Evolutionary conservation across 2,329 filamentous ascomycete genomes (phyloP).

Genomic region (Verticillium dahliae): DNA sequence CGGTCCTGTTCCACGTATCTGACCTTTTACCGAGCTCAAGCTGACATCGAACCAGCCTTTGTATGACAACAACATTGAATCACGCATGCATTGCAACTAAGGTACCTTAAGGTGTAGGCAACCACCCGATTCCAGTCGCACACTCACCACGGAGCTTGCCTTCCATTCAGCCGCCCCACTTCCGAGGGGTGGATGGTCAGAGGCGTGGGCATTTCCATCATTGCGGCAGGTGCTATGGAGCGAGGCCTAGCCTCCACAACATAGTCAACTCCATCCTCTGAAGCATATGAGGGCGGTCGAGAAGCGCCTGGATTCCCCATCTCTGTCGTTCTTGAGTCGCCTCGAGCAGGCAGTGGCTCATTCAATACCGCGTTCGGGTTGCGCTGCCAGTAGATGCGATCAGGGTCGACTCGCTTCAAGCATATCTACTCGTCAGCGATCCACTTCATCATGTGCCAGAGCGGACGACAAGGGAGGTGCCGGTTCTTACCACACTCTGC

Average conservation of each 20-base stretch:
- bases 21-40: too few species aligned
- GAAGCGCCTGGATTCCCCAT: constrained; percentile 19
- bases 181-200: constrained; percentile 42
- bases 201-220: constrained; percentile 17
- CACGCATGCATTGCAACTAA: too few species aligned
- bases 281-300: constrained; percentile 69
- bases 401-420: constrained; percentile 65
- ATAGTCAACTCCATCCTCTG: constrained; percentile 69
- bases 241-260: constrained; percentile 61
- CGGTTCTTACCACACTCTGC: constrained; percentile 62
- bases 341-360: background rate
- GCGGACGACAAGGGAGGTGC: background rate
- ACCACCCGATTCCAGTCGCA: background rate
- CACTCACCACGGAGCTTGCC: background rate
- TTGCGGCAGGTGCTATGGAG: constrained; percentile 42
- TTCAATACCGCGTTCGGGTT: constrained; percentile 34
- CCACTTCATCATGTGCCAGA: background rate
- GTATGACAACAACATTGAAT: too few species aligned
- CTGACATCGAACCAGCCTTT: too few species aligned
- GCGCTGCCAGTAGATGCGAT: constrained; percentile 75
- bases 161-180: constrained; percentile 14
- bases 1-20: too few species aligned
- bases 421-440: background rate
- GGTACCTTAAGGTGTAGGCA: too few species aligned
- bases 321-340: constrained; percentile 8